Evolutionary conservation across 257 asterid species (phyloP), one percentile per base, ranked within the genome.

Genomic region (Prunella vulgaris): DNA sequence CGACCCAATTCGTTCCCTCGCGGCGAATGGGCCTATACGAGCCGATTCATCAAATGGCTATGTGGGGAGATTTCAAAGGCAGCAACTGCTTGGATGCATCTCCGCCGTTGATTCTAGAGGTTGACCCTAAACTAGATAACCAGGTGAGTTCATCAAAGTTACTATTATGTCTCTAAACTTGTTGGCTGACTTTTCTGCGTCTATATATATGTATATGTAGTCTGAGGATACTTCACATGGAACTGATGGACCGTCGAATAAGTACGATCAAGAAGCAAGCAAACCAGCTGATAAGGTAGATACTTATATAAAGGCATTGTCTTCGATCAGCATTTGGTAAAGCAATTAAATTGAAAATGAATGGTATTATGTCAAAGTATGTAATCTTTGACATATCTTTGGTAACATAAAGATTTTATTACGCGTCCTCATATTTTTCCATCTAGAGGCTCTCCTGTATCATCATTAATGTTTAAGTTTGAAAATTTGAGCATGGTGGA

Each of bases 51-150:
- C 97, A 84, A 61, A 77, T 91, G 80, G 77, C 80, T 46, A 86
- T 86, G 95, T 94, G 99, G 97, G 96, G 81, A 63, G 97, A 91
- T 75, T 93, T 90, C 70, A 86, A 86, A 83, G 88, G 82, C 24
- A 75, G 74, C 79, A 82, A 81, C 42, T 86, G 73, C 76, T 69
- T 82, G n/a, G 88, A 82, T 58, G 70, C 84, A 64, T 73, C 91
- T 71, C 74, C 86, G 14, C 69, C 87, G 51, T 71, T 82, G 79
- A 79, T 88, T 76, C 76, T 88, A 10, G 93, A 88, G 12, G 84
- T 90, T 27, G 92, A 87, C 46, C 66, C 80, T 49, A 86, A 86
- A 76, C 82, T 85, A 33, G 93, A 87, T 62, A 82, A 84, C 77
- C 90, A 90, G 96, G 94, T 90, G 72, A 14, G 22, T 62, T 68